Conservation (phyloP, 305 asterid species). For the Fraxinus angustifolia region DNA sequence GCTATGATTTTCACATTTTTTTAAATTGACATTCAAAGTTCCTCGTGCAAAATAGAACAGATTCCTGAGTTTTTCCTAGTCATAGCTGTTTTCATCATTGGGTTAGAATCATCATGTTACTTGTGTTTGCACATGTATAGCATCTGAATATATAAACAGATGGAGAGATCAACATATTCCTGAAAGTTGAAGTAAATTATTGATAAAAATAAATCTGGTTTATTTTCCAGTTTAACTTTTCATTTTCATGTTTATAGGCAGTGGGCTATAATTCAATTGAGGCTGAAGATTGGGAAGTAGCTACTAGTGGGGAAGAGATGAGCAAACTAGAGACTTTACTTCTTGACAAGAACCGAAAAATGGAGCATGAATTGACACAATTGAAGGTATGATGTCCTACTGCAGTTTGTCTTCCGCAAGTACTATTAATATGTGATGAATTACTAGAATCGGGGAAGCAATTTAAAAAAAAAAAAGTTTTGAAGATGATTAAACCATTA, state of each 20-base stretch:
- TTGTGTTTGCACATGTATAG: background rate
- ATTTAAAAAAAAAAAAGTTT: constrained; percentile 13
- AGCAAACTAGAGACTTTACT: constrained; percentile 94
- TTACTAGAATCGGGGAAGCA: constrained; percentile 5
- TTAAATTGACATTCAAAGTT: background rate
- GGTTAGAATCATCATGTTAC: background rate
- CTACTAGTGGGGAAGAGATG: constrained; percentile 97
- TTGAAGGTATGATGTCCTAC: constrained; percentile 54
- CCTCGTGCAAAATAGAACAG: background rate
- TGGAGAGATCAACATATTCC: constrained; percentile 8
- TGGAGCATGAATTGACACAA: constrained; percentile 97
- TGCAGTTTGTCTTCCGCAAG: constrained; percentile 9
- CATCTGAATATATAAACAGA: background rate
- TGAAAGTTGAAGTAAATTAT: constrained; percentile 3
- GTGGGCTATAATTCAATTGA: constrained; percentile 99
- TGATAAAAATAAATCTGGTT: constrained; percentile 2
- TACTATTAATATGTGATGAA: constrained; percentile 1
- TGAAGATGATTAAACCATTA: constrained; percentile 9
- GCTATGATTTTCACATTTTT: background rate
- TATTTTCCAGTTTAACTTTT: constrained; percentile 1
- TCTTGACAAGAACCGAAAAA: constrained; percentile 95
- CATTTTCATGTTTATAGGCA: constrained; percentile 49
- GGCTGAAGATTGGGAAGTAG: constrained; percentile 99
- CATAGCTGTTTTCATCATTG: background rate
- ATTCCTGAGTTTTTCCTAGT: background rate